A percentile compares a stretch with the other conserved stretches of the same genome.
phyloP scores from a whole-genome alignment of 805 yeast species.

The Metschnikowia arizonensis region DNA sequence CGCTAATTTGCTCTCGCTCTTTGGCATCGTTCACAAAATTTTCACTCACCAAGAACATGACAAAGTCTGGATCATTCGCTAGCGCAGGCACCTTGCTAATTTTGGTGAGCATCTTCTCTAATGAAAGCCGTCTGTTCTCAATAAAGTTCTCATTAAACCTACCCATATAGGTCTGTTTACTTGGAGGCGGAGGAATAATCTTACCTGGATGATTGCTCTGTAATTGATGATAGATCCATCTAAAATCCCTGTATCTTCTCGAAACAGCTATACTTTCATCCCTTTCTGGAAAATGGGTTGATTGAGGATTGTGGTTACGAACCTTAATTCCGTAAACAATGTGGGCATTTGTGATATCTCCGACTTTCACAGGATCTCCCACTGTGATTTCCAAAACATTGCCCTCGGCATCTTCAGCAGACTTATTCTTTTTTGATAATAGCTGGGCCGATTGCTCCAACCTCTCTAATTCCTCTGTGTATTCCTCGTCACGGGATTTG shows the following conservation, averaged over 20 bases:
- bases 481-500: conserved; percentile 17
- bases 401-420: conserved; percentile 1
- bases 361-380: conserved; percentile 88
- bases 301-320: conserved; percentile 43
- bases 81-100: conserved; percentile 55
- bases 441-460: conserved; percentile 12
- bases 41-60: conserved; percentile 71
- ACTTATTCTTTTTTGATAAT: conserved; percentile 6
- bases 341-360: conserved; percentile 85
- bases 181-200: conserved; percentile 88
- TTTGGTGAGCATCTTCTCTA: conserved; percentile 80
- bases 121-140: conserved; percentile 76
- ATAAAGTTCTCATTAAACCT: conserved; percentile 87
- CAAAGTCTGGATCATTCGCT: conserved; percentile 70
- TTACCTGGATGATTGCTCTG: conserved; percentile 84
- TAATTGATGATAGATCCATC: conserved; percentile 90
- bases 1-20: conserved; percentile 59
- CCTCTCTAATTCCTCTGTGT: conserved; percentile 7
- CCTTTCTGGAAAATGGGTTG: conserved; percentile 19
- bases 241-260: conserved; percentile 84
- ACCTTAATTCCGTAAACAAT: conserved; percentile 80
- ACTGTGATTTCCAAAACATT: conserved; percentile 61
- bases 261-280: conserved; percentile 43
- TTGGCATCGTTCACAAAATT: conserved; percentile 66
- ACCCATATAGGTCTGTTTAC: conserved; percentile 90